Evolutionary conservation across 2,329 filamentous ascomycete genomes (phyloP), one percentile per base, ranked within the genome.

Genomic region (Domatiomyces catenatus): DNA sequence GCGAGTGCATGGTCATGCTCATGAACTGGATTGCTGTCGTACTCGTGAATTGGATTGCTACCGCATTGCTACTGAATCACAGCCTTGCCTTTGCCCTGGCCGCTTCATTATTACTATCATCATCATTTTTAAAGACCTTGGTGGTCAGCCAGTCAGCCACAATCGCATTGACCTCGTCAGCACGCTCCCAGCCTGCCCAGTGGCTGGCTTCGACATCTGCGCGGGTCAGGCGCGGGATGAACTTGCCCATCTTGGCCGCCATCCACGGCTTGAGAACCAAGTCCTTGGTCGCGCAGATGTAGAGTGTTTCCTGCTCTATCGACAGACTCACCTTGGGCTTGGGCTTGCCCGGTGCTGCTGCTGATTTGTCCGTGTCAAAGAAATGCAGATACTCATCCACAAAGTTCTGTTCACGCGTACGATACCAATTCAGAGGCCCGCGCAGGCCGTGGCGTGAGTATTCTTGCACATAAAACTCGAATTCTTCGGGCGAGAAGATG

Each of bases 351-450:
- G 24, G 18, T 24, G 32, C 53, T 36, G 51, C 45, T 19, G 32
- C 22, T 15, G 46, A 26, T 20, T 50, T 53, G 17, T n/a, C 47
- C 2, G 19, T n/a, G 42, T 48, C 51, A 43, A 58, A 57, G 51
- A 56, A 54, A 28, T 60, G 70, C 66, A 60, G 60, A 52, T 68
- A 64, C 53, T 95, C 92, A 56, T 95, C 86, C 42, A 86, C 76
- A 63, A 74, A 84, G 66, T 94, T 94, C 56, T 82, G 66, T 64
- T 77, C 70, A 18, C 77, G 72, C 2, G 77, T 84, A 44, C 88
- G 80, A 69, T 98, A 98, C 86, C 87, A 95, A 67, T 89, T 92
- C 53, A 87, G 71, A 15, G 87, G 86, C 0, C 87, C 87, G 56
- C 81, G 78, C 57, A 96, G 66, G 45, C 87, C 86, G 61, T 81